phyloP scores from a whole-genome alignment of 2,329 filamentous ascomycete species.

The Aotearoamyces nothofagi region DNA sequence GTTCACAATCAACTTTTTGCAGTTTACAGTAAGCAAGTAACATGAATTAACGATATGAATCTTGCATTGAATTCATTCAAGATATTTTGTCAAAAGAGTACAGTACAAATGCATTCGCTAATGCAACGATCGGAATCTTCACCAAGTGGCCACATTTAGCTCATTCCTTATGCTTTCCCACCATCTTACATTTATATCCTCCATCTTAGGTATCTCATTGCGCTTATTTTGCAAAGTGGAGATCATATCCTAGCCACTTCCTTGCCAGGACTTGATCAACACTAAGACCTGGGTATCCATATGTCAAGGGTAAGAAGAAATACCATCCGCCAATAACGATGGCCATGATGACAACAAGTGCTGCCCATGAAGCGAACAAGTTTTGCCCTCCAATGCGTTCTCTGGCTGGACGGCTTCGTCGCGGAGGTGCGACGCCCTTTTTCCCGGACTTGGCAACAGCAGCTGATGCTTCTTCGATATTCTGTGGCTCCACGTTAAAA shows the following conservation, averaged over 20 bases:
- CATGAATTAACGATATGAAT: no score
- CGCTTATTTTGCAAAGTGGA: constrained; percentile 87
- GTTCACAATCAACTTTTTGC: no score
- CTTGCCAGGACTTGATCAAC: constrained; percentile 65
- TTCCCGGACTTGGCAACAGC: constrained; percentile 26
- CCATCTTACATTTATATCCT: neutral
- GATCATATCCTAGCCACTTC: constrained; percentile 94
- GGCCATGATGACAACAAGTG: constrained; percentile 51
- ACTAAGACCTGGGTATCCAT: constrained; percentile 77
- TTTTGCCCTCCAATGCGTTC: constrained; percentile 72
- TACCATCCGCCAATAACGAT: constrained; percentile 65
- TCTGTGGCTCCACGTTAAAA: constrained; percentile 72
- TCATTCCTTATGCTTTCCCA: no score
- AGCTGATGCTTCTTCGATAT: constrained; percentile 35
- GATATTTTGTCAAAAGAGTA: no score
- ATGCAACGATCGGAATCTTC: no score
- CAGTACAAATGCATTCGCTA: no score
- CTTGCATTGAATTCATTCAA: no score
- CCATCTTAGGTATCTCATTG: constrained; percentile 1
- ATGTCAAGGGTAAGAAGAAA: constrained; percentile 91
- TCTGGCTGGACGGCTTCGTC: constrained; percentile 57
- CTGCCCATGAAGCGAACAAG: constrained; percentile 65
- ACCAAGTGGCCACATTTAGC: no score
- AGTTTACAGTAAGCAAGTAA: no score
- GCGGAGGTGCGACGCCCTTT: constrained; percentile 27